phyloP scores from a whole-genome alignment of 1,284 basidiomycete genomes.

The Pseudozyma sp. region DNA sequence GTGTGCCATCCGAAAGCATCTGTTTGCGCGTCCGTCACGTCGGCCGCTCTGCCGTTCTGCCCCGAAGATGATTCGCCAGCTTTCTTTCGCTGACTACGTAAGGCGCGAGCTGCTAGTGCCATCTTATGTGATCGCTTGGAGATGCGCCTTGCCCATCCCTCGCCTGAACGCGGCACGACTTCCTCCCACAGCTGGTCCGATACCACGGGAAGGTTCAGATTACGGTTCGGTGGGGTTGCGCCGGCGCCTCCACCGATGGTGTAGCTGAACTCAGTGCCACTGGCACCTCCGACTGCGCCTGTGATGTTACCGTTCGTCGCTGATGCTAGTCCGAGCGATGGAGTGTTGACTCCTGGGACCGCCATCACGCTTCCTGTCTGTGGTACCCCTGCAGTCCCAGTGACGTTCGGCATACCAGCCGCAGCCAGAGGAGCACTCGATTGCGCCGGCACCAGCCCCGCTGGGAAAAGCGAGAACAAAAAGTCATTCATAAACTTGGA shows the following conservation, averaged over 20 bases:
- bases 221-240: slow-evolving; percentile 24
- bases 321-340: slow-evolving; percentile 3
- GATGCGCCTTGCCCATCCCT: slow-evolving; percentile 31
- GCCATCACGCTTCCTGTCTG: slow-evolving; percentile 13
- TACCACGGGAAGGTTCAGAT: slow-evolving; percentile 37
- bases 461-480: slow-evolving; percentile 36
- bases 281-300: background rate
- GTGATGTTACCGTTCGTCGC: slow-evolving; percentile 5
- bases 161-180: slow-evolving; percentile 42
- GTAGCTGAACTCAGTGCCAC: slow-evolving; percentile 17
- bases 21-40: background rate
- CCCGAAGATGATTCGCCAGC: background rate
- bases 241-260: slow-evolving; percentile 25
- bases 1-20: slow-evolving; percentile 36
- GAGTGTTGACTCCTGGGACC: slow-evolving; percentile 10
- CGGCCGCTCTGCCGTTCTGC: background rate
- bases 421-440: background rate
- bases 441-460: slow-evolving; percentile 22
- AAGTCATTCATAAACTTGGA: slow-evolving; percentile 45
- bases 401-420: slow-evolving; percentile 4
- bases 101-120: slow-evolving; percentile 6
- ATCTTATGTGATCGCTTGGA: slow-evolving; percentile 22
- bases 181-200: slow-evolving; percentile 55
- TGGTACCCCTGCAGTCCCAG: background rate
- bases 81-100: slow-evolving; percentile 19